Evolutionary conservation across 2,329 filamentous ascomycete species (phyloP).

Genomic region (Diaporthe ilicicola): DNA sequence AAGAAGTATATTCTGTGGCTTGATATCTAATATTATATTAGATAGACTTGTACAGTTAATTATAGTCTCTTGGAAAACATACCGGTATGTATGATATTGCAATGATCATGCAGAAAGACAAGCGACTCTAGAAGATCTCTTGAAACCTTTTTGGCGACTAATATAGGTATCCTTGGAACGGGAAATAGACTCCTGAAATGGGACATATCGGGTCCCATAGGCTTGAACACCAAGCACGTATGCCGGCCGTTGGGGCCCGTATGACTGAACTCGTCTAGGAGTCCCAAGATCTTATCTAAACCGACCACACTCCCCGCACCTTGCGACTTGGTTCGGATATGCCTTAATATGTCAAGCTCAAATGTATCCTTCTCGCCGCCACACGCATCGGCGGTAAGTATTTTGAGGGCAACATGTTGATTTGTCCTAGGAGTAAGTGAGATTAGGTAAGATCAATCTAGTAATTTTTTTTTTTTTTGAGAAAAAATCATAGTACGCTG

Average conservation of each 20-base stretch:
- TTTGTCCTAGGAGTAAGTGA: neutral
- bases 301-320: neutral
- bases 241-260: slow-evolving; percentile 38
- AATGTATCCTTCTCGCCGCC: neutral
- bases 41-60: neutral
- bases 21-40: slow-evolving; percentile 34
- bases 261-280: slow-evolving; percentile 38
- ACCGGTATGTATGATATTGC: slow-evolving; percentile 38
- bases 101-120: slow-evolving; percentile 39
- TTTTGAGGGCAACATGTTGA: neutral
- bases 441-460: neutral
- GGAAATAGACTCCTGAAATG: slow-evolving; percentile 30
- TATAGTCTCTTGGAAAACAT: neutral
- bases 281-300: slow-evolving; percentile 5
- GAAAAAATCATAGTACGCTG: neutral
- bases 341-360: neutral
- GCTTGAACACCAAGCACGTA: slow-evolving; percentile 39
- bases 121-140: slow-evolving; percentile 38
- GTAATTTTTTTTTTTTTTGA: neutral
- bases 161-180: slow-evolving; percentile 35
- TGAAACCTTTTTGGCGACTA: slow-evolving; percentile 36
- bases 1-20: slow-evolving; percentile 38
- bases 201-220: slow-evolving; percentile 38
- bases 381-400: neutral
- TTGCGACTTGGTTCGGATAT: neutral